phyloP scores from a whole-genome alignment of 805 yeast genomes.

The Candida suzukii region DNA sequence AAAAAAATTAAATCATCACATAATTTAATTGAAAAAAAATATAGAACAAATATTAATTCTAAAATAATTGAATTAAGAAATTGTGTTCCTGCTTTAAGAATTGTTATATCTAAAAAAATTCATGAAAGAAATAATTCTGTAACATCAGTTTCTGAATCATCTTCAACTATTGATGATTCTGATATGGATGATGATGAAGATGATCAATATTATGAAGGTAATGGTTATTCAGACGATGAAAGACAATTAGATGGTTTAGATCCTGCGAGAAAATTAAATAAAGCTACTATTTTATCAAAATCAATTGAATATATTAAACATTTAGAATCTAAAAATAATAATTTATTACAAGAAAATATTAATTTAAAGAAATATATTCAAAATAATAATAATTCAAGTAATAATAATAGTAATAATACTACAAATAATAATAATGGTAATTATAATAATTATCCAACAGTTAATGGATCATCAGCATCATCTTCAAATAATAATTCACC shows the following conservation, averaged over 20 bases:
- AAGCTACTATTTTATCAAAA: conserved; percentile 68
- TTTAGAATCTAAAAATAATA: conserved; percentile 54
- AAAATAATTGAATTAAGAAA: conserved; percentile 64
- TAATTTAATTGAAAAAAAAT: conserved; percentile 75
- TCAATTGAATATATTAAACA: conserved; percentile 76
- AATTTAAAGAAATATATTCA: conserved; percentile 23
- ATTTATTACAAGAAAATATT: conserved; percentile 41
- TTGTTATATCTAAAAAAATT: conserved; percentile 29
- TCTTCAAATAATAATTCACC: background rate
- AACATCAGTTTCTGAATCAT: background rate
- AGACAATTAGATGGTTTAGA: conserved; percentile 61
- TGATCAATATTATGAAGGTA: conserved; percentile 41
- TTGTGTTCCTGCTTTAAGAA: conserved; percentile 69
- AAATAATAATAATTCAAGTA: conserved; percentile 6
- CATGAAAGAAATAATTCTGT: conserved; percentile 21
- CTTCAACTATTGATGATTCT: conserved; percentile 4
- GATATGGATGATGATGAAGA: conserved; percentile 25
- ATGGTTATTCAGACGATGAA: conserved; percentile 49
- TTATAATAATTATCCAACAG: conserved; percentile 5
- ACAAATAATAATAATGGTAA: conserved; percentile 3
- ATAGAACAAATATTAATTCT: conserved; percentile 69
- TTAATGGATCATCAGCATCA: background rate
- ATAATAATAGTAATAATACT: conserved; percentile 6
- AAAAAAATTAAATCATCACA: conserved; percentile 56
- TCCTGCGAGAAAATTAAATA: conserved; percentile 71